phyloP scores from a whole-genome alignment of 1,139 yeast species.

The Arxiozyma heterogenica region DNA sequence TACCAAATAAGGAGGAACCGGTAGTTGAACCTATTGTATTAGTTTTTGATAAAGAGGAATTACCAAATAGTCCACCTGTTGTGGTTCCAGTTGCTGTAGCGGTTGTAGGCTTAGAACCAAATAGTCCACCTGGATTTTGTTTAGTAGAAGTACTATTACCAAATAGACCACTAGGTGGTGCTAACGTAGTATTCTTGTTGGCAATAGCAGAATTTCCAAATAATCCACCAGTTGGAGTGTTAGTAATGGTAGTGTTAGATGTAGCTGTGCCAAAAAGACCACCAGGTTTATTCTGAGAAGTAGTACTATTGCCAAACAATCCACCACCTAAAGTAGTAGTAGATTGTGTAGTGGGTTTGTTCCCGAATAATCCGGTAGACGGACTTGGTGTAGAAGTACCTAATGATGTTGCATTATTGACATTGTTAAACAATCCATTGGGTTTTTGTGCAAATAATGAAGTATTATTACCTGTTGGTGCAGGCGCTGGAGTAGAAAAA shows the following conservation, averaged over 20 bases:
- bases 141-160: conserved; percentile 3
- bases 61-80: conserved; percentile 6
- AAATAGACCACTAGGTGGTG: conserved; percentile 1
- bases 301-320: conserved; percentile 16
- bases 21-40: conserved; percentile 4
- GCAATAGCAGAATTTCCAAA: conserved; percentile 15
- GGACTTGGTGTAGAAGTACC: conserved; percentile 21
- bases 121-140: conserved; percentile 3
- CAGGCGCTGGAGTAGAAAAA: conserved; percentile 27
- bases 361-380: conserved; percentile 28
- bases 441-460: conserved; percentile 21
- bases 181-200: conserved; percentile 8
- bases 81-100: conserved; percentile 4
- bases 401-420: conserved; percentile 7
- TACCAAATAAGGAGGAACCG: conserved; percentile 6
- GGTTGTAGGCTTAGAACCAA: conserved; percentile 2
- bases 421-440: conserved; percentile 20
- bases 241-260: not conserved
- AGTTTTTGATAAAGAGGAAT: conserved; percentile 4
- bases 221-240: conserved; percentile 17
- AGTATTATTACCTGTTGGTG: conserved; percentile 11
- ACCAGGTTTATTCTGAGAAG: conserved; percentile 8
- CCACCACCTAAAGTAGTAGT: conserved; percentile 15
- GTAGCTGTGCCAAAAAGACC: conserved; percentile 4
- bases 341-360: conserved; percentile 5